A percentile compares a stretch with the other conserved stretches of the same genome.
Evolutionary conservation across 1,139 yeast species (phyloP).

Genomic region (Hansenula sp.): DNA sequence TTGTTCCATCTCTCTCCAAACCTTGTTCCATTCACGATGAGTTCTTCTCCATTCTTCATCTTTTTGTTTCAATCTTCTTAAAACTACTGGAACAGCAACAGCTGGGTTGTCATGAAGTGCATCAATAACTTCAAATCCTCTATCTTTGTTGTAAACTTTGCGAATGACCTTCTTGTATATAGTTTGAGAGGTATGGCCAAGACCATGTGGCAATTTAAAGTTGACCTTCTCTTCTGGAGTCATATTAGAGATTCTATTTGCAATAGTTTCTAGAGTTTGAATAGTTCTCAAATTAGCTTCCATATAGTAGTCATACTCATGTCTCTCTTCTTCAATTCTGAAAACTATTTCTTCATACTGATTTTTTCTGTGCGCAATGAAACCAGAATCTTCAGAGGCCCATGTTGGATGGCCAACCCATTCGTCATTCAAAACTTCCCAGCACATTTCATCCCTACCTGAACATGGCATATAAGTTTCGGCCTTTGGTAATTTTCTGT

Average conservation of each 20-base stretch:
- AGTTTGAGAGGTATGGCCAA: slow-evolving; percentile 87
- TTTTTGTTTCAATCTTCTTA: slow-evolving; percentile 89
- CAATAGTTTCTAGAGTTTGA: slow-evolving; percentile 92
- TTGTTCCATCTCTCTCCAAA: slow-evolving; percentile 98
- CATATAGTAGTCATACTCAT: slow-evolving; percentile 93
- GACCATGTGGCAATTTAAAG: slow-evolving; percentile 87
- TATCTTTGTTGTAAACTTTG: slow-evolving; percentile 88
- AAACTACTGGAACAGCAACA: slow-evolving; percentile 88
- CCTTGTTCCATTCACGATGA: slow-evolving; percentile 98
- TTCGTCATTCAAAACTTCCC: slow-evolving; percentile 97
- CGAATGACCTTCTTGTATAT: slow-evolving; percentile 91
- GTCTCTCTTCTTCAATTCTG: slow-evolving; percentile 96
- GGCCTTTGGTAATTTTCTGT: slow-evolving; percentile 87
- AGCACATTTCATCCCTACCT: slow-evolving; percentile 98
- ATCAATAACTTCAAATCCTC: slow-evolving; percentile 94
- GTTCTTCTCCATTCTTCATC: slow-evolving; percentile 99
- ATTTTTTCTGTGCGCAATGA: slow-evolving; percentile 94
- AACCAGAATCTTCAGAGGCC: slow-evolving; percentile 99
- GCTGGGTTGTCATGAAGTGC: slow-evolving; percentile 95
- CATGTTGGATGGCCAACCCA: slow-evolving; percentile 99
- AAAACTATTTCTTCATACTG: slow-evolving; percentile 95
- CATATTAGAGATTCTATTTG: slow-evolving; percentile 93
- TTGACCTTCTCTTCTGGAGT: slow-evolving; percentile 80
- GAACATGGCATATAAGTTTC: slow-evolving; percentile 98
- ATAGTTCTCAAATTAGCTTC: slow-evolving; percentile 93